Percentiles rank a stretch among this genome's conserved stretches.
Evolutionary conservation across 345 rosid species (phyloP).

Genomic region (Eucalyptus erythrocorys): DNA sequence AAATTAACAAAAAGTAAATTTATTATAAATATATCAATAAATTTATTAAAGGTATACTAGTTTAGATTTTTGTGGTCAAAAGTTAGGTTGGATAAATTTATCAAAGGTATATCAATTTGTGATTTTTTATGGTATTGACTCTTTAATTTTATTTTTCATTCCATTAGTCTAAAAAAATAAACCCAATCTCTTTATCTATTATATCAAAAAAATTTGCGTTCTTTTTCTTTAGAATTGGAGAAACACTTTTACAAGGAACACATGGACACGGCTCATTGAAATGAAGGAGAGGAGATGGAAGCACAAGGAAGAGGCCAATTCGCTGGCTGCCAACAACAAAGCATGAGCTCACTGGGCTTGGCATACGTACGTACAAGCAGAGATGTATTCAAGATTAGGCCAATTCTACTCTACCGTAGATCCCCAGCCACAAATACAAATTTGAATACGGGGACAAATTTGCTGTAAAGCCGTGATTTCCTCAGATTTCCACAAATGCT

Average conservation of each 20-base stretch:
- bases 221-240: not conserved
- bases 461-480: not conserved
- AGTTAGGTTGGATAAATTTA: no score
- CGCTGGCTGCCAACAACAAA: not conserved
- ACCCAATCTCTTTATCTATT: not conserved
- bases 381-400: not conserved
- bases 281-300: not conserved
- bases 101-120: no score
- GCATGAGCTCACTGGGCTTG: not conserved
- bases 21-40: accelerated
- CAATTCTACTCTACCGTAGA: not conserved
- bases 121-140: no score
- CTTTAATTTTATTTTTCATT: not conserved
- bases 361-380: not conserved
- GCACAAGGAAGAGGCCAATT: not conserved
- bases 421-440: not conserved
- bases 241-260: not conserved
- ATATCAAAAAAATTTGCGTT: accelerated
- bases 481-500: not conserved
- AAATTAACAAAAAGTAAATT: accelerated
- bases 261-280: accelerated
- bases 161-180: not conserved
- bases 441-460: not conserved
- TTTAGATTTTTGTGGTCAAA: no score
- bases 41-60: accelerated